Percentiles rank a stretch among this genome's conserved stretches.
Conservation (phyloP, 768 basidiomycete genomes). For the Roridomyces roridus region DNA sequence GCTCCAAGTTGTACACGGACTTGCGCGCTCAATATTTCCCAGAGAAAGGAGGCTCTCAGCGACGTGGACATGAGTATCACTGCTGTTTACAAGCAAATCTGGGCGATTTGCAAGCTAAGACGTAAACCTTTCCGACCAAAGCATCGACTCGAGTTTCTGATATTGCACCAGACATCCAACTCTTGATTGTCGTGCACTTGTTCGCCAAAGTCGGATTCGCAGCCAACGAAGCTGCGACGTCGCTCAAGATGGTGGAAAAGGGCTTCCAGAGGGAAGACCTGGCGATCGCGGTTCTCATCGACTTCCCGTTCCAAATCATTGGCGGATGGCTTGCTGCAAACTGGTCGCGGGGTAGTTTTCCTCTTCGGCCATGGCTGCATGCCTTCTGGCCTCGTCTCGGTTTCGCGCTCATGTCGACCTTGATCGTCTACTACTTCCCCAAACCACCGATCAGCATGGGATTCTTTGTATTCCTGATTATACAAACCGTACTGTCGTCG, state of each 20-base stretch:
- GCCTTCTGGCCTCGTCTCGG: conserved; percentile 89
- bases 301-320: conserved; percentile 96
- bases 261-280: conserved; percentile 95
- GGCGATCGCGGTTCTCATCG: conserved; percentile 93
- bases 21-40: background rate
- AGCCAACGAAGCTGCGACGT: conserved; percentile 90
- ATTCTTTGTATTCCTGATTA: conserved; percentile 83
- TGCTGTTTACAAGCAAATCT: conserved; percentile 93
- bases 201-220: conserved; percentile 95
- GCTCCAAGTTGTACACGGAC: too few species aligned
- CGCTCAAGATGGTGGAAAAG: conserved; percentile 95
- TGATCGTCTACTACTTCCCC: conserved; percentile 89
- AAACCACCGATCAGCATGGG: conserved; percentile 68
- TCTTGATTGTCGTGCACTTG: conserved; percentile 84
- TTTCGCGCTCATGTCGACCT: conserved; percentile 73
- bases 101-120: conserved; percentile 88
- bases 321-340: conserved; percentile 94
- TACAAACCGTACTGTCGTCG: conserved; percentile 82
- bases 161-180: conserved; percentile 79
- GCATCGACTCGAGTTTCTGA: conserved; percentile 5
- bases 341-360: conserved; percentile 84
- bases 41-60: conserved; percentile 79
- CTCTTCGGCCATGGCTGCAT: conserved; percentile 86
- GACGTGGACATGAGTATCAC: conserved; percentile 90
- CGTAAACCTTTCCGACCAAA: conserved; percentile 55